Evolutionary conservation across 2,329 filamentous ascomycete genomes (phyloP), one percentile per base, ranked within the genome.

Genomic region (Cryphonectria carpinicola): DNA sequence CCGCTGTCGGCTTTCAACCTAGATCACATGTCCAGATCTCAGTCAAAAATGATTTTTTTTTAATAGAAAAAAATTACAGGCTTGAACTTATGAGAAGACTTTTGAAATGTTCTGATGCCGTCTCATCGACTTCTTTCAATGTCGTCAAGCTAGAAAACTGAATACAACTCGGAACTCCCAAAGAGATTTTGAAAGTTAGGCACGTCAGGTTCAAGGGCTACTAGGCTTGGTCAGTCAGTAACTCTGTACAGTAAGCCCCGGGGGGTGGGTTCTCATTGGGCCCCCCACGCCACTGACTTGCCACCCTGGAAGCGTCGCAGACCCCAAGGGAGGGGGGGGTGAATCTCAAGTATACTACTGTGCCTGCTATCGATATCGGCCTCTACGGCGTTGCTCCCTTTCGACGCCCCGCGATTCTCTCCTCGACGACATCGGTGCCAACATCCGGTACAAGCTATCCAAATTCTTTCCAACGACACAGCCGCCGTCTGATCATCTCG

Each of bases 1-100:
- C 71, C 71, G 71, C 69, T 60, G 65, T 61, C 61, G 37, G 8
- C 41, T 22, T 14, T 28, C 61, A 39, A 25, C 22, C 39, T 46
- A n/a, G 37, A 39, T 64, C 61, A 64, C 41, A 25, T 25, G 61
- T 39, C 19, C 17, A 35, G 22, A 11, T 5, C 54, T 58, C 25
- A 32, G 25, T 19, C 17, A 19, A 58, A 35, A 6, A 49, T 22
- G 10, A 37, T 37, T 39, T 39, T 39, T 39, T 39, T 39, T 39
- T 13, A 39, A 37, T 1, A 37, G 7, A n/a, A n/a, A n/a, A 49
- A 17, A 58, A 17, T 6, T 32, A 35, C 25, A 35, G 54, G 14
- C 54, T 58, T 35, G 54, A 58, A 1, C 17, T 28, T 58, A 32
- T 58, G 25, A 32, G 28, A 17, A 19, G 25, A 4, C 54, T 19